A percentile compares a stretch with the other conserved stretches of the same genome.
Conservation (phyloP, 257 asterid species). For the Ilex aquifolium region DNA sequence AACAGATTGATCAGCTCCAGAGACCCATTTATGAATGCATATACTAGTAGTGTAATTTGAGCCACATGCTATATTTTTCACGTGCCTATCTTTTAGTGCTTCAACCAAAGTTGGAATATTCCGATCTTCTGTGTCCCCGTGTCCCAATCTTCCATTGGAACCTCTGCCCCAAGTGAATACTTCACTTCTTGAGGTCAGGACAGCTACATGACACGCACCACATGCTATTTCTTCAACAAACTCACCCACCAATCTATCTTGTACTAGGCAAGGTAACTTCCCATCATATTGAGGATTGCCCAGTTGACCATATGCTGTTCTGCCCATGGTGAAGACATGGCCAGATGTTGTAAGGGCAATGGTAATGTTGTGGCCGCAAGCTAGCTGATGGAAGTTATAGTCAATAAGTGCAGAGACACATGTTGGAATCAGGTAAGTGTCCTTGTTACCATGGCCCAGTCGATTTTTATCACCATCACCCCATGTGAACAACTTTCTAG, state of each 20-base stretch:
- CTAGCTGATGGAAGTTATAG: slow-evolving; percentile 73
- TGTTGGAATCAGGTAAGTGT: slow-evolving; percentile 63
- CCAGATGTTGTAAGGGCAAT: slow-evolving; percentile 77
- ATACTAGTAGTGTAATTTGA: slow-evolving; percentile 72
- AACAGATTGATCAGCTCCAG: slow-evolving; percentile 88
- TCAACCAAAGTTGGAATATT: slow-evolving; percentile 69
- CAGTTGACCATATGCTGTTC: slow-evolving; percentile 60
- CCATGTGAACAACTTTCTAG: slow-evolving; percentile 88
- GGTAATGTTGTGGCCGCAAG: slow-evolving; percentile 68
- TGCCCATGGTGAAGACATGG: slow-evolving; percentile 81
- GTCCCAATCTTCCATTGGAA: slow-evolving; percentile 85
- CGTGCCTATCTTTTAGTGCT: slow-evolving; percentile 72
- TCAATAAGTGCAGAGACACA: slow-evolving; percentile 73
- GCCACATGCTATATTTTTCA: slow-evolving; percentile 75
- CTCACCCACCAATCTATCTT: slow-evolving; percentile 82
- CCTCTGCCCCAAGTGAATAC: slow-evolving; percentile 91
- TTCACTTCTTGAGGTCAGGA: slow-evolving; percentile 75
- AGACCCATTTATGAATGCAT: slow-evolving; percentile 89
- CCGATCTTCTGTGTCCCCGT: slow-evolving; percentile 68
- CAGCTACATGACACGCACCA: slow-evolving; percentile 75
- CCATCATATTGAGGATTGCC: slow-evolving; percentile 79
- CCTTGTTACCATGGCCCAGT: slow-evolving; percentile 84
- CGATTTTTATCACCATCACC: slow-evolving; percentile 84
- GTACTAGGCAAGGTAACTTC: slow-evolving; percentile 63
- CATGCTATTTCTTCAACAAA: slow-evolving; percentile 83